Conservation (phyloP, 1,139 yeast genomes). For the Pichia sp. region DNA sequence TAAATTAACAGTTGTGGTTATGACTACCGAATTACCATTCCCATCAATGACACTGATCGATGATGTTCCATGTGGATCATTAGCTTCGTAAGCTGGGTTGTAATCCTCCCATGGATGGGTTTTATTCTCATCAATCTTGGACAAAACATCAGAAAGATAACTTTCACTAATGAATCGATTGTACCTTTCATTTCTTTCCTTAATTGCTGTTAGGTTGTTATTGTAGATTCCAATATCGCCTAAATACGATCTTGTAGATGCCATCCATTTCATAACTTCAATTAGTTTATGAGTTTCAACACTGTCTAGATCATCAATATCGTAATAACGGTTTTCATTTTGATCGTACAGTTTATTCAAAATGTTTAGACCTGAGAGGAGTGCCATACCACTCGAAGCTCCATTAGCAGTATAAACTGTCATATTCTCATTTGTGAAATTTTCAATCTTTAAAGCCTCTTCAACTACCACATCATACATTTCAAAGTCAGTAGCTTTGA, state of each 20-base stretch:
- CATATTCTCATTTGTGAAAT: slow-evolving; percentile 35
- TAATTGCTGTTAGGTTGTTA: slow-evolving; percentile 20
- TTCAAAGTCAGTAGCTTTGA: slow-evolving; percentile 56
- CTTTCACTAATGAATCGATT: slow-evolving; percentile 31
- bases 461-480: slow-evolving; percentile 50
- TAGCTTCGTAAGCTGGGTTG: slow-evolving; percentile 66
- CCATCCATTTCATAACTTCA: slow-evolving; percentile 92
- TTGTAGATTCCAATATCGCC: slow-evolving; percentile 52
- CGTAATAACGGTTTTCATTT: slow-evolving; percentile 32
- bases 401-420: slow-evolving; percentile 67
- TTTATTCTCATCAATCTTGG: slow-evolving; percentile 41
- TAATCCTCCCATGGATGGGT: slow-evolving; percentile 69
- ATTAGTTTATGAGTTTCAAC: slow-evolving; percentile 57
- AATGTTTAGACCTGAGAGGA: slow-evolving; percentile 67
- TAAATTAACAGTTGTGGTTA: slow-evolving; percentile 88
- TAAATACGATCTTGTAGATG: slow-evolving; percentile 70
- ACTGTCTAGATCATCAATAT: slow-evolving; percentile 16
- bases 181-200: slow-evolving; percentile 26
- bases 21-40: slow-evolving; percentile 60
- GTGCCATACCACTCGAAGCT: slow-evolving; percentile 77
- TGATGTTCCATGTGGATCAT: slow-evolving; percentile 81
- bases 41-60: slow-evolving; percentile 74
- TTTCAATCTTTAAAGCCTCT: slow-evolving; percentile 43
- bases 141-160: slow-evolving; percentile 51
- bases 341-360: slow-evolving; percentile 27